phyloP scores from a whole-genome alignment of 2,329 filamentous ascomycete genomes.

The Bisporella sp. region DNA sequence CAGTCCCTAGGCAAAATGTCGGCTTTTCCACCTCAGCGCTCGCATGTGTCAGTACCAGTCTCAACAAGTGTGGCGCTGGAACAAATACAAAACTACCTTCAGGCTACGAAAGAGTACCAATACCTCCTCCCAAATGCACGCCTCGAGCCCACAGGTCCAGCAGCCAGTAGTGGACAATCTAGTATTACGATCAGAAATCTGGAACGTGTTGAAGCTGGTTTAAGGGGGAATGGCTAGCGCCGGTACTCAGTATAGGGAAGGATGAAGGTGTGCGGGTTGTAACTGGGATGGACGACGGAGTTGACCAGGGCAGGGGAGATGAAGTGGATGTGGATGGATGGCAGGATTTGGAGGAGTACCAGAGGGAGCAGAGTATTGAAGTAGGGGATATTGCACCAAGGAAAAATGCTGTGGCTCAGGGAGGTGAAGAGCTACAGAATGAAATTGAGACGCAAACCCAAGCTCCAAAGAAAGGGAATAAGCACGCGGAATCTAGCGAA shows the following conservation, averaged over 20 bases:
- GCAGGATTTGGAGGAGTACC: constrained; percentile 30
- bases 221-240: constrained; percentile 41
- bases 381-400: constrained; percentile 18
- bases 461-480: constrained; percentile 21
- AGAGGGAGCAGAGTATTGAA: constrained; percentile 26
- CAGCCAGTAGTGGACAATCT: constrained; percentile 18
- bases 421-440: constrained; percentile 36
- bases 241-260: constrained; percentile 32
- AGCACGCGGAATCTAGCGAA: constrained; percentile 23
- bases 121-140: constrained; percentile 28
- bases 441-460: constrained; percentile 25
- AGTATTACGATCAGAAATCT: constrained; percentile 45
- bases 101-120: constrained; percentile 16
- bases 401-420: constrained; percentile 9
- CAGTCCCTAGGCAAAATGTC: constrained; percentile 16
- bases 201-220: constrained; percentile 42
- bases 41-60: constrained; percentile 20
- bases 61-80: constrained; percentile 21
- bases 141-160: constrained; percentile 25
- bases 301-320: constrained; percentile 17
- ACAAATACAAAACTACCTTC: constrained; percentile 24
- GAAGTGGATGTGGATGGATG: constrained; percentile 24
- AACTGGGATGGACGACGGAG: constrained; percentile 18
- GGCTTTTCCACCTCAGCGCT: constrained; percentile 24
- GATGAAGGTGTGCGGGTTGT: constrained; percentile 14